A percentile compares a stretch with the other conserved stretches of the same genome.
Conservation (phyloP, 1,284 basidiomycete genomes). For the Ustilago shanxiensis region DNA sequence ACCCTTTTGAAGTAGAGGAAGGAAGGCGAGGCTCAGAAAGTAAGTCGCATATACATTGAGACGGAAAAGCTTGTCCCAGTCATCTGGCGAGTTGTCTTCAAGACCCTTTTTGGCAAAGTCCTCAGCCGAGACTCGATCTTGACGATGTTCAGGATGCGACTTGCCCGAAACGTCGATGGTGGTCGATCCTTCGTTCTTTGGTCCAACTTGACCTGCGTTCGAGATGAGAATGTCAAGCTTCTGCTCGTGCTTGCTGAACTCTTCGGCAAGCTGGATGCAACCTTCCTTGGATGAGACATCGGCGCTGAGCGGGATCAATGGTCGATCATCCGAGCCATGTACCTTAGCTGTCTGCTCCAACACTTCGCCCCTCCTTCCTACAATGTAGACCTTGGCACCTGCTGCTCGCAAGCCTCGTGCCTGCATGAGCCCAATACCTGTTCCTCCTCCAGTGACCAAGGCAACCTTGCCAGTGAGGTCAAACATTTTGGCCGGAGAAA, state of each 20-base stretch:
- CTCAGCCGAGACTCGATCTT: constrained; percentile 32
- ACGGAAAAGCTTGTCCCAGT: constrained; percentile 60
- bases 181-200: constrained; percentile 52
- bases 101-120: constrained; percentile 50
- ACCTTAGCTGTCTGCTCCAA: constrained; percentile 49
- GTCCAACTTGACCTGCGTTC: constrained; percentile 55
- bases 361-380: constrained; percentile 43
- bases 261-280: constrained; percentile 37
- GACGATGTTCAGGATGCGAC: constrained; percentile 51
- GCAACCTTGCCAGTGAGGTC: constrained; percentile 73
- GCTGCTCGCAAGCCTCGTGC: constrained; percentile 80
- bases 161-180: constrained; percentile 42
- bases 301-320: constrained; percentile 41
- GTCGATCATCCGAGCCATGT: constrained; percentile 41
- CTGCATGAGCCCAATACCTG: constrained; percentile 81
- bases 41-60: constrained; percentile 51
- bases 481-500: constrained; percentile 35
- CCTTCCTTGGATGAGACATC: constrained; percentile 49
- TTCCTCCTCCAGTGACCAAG: constrained; percentile 83
- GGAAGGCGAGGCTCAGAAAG: constrained; percentile 54
- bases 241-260: constrained; percentile 46
- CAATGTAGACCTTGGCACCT: constrained; percentile 82
- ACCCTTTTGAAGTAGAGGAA: constrained; percentile 51
- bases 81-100: constrained; percentile 54
- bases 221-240: constrained; percentile 54